Conservation (phyloP, 352 stramenopile species). For the Phytophthora lateralis region DNA sequence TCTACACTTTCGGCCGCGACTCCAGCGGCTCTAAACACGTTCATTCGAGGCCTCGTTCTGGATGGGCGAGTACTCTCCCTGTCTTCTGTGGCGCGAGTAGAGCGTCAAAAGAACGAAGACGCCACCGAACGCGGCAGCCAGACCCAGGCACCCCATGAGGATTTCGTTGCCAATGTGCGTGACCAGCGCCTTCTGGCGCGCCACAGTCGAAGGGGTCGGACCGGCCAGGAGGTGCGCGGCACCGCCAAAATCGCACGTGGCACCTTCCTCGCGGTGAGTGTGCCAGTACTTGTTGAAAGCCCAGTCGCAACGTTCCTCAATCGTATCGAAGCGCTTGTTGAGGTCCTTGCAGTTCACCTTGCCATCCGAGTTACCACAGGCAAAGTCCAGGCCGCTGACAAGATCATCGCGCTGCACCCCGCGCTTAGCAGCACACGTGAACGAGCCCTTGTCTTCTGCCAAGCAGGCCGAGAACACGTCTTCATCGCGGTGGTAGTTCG, state of each 20-base stretch:
- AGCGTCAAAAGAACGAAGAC: conserved; percentile 14
- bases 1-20: conserved; percentile 4
- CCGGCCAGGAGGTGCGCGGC: conserved; percentile 54
- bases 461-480: conserved; percentile 66
- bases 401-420: conserved; percentile 57
- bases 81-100: conserved; percentile 20
- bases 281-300: conserved; percentile 71
- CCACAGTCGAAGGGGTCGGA: conserved; percentile 8
- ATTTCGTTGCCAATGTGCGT: conserved; percentile 24
- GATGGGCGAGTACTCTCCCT: conserved; percentile 23
- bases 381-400: conserved; percentile 58
- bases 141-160: conserved; percentile 22
- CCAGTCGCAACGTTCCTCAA: conserved; percentile 56
- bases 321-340: conserved; percentile 45
- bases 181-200: conserved; percentile 24
- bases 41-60: conserved; percentile 4
- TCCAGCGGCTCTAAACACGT: conserved; percentile 13
- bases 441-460: conserved; percentile 73
- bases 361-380: conserved; percentile 47
- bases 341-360: conserved; percentile 58
- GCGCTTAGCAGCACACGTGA: conserved; percentile 67
- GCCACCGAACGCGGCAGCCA: conserved; percentile 17
- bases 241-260: conserved; percentile 81
- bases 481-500: conserved; percentile 47
- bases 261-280: conserved; percentile 51